Evolutionary conservation across 768 basidiomycete species (phyloP), one percentile per base, ranked within the genome.

Genomic region (Boletus sp.): DNA sequence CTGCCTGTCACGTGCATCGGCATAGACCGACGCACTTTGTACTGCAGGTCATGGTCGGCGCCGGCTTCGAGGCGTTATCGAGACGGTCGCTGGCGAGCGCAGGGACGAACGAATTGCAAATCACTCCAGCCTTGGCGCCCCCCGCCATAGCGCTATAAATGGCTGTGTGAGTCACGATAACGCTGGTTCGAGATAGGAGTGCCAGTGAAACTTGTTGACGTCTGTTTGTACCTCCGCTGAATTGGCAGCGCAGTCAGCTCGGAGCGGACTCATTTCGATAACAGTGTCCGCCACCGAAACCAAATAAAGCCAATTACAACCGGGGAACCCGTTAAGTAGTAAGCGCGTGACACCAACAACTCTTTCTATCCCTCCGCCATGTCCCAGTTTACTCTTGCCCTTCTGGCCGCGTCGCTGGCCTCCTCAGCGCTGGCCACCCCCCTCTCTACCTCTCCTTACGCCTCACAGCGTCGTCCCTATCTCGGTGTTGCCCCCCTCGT

Each of bases 401-500:
- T 79, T 14, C 56, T 77, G 60, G 76, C 70, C 54, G 74, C 65
- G 61, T 71, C 73, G 55, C 55, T 77, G 48, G 72, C 68, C 54
- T 68, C 71, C 61, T 59, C 68, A 2, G 69, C 57, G 29, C 47
- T 72, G 25, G 75, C 78, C 21, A 70, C 67, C 2, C 79, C 79
- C 23, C 77, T 80, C 52, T 81, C 80, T 35, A 80, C 79, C 21
- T 64, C 66, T 49, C 57, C 68, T 8, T 64, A 75, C 55, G 49
- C 70, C 50, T 51, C 69, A 6, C 65, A 67, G n/a, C 63, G 66
- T 30, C 76, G 77, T 43, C 72, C 79, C 23, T 74, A 80, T 41
- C 66, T 87, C 38, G 60, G 75, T 15, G 69, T 84, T 45, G 89
- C 88, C 9, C 88, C 88, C 30, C 72, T 90, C 47, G 58, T 79